Conservation (phyloP, 257 asterid species). For the Jacaranda mimosifolia region DNA sequence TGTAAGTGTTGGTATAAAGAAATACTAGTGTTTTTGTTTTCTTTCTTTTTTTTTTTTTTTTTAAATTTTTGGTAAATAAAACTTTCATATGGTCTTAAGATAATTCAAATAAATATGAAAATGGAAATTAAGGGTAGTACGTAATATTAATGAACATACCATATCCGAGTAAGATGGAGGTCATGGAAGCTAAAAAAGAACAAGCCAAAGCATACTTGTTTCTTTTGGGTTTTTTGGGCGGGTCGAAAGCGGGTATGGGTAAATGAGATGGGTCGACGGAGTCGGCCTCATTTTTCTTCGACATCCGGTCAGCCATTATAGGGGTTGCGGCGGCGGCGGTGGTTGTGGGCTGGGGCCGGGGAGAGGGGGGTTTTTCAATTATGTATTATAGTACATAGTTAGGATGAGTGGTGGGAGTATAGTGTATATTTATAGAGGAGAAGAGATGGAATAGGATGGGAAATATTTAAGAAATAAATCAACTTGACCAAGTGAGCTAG, state of each 20-base stretch:
- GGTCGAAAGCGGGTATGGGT: conserved; percentile 53
- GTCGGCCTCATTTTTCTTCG: conserved; percentile 33
- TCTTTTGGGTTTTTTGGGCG: conserved; percentile 54
- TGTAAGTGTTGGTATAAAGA: not conserved
- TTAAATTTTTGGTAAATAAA: too few relatives aligned
- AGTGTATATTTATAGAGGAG: conserved; percentile 28
- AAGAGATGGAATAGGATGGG: not conserved
- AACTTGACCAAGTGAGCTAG: conserved; percentile 4
- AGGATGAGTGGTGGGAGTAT: conserved; percentile 20
- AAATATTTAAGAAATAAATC: not conserved
- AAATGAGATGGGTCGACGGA: conserved; percentile 33
- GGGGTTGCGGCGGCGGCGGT: not conserved
- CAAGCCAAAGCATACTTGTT: conserved; percentile 75
- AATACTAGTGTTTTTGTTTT: not conserved
- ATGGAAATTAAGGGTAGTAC: too few relatives aligned
- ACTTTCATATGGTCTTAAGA: too few relatives aligned
- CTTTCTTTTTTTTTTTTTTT: too few relatives aligned
- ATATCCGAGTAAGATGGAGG: conserved; percentile 77
- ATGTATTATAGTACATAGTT: not conserved
- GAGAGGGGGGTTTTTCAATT: not conserved
- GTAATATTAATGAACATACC: conserved; percentile 42
- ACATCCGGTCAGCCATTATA: conserved; percentile 40
- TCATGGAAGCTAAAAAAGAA: conserved; percentile 70
- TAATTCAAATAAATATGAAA: not conserved
- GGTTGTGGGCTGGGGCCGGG: not conserved